These are phyloP conservation scores for Coemansia sp. DNA, from an alignment of 192 early-diverging fungal genomes.

Conservation along the genomic window DNA sequence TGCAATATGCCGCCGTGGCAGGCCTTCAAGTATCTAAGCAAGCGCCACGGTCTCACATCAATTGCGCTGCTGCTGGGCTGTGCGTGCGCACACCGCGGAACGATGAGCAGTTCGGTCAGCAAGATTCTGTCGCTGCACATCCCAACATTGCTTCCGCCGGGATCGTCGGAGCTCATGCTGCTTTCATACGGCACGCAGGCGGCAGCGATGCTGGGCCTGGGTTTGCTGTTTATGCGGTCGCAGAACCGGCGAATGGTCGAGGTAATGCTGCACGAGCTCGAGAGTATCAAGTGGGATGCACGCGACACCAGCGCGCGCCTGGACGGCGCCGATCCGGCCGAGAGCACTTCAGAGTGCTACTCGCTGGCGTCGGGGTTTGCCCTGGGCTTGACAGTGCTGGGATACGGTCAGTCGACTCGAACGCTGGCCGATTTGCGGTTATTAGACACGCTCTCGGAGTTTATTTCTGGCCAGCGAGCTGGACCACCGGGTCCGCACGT, in stretches of 20 bases:
- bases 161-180: slow-evolving; percentile 57
- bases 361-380: slow-evolving; percentile 79
- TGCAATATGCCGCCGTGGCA: slow-evolving; percentile 61
- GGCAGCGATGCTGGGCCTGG: slow-evolving; percentile 70
- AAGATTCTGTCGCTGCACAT: slow-evolving; percentile 75
- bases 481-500: not conserved
- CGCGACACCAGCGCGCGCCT: slow-evolving; percentile 1
- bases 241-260: slow-evolving; percentile 67
- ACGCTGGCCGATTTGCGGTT: slow-evolving; percentile 58
- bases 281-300: slow-evolving; percentile 1
- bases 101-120: slow-evolving; percentile 58
- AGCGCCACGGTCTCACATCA: slow-evolving; percentile 62
- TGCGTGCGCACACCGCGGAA: slow-evolving; percentile 64
- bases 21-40: slow-evolving; percentile 62
- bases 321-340: slow-evolving; percentile 39
- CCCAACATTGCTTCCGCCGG: slow-evolving; percentile 60
- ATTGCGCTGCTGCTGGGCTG: slow-evolving; percentile 76
- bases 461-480: slow-evolving; percentile 5
- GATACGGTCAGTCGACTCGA: slow-evolving; percentile 53
- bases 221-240: slow-evolving; percentile 68
- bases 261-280: slow-evolving; percentile 66
- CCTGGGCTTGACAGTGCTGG: slow-evolving; percentile 76
- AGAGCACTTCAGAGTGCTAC: slow-evolving; percentile 59
- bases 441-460: slow-evolving; percentile 56
- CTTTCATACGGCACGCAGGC: slow-evolving; percentile 63